Evolutionary conservation across 257 asterid genomes (phyloP), one percentile per base, ranked within the genome.

Genomic region (Solanum chmielewskii): DNA sequence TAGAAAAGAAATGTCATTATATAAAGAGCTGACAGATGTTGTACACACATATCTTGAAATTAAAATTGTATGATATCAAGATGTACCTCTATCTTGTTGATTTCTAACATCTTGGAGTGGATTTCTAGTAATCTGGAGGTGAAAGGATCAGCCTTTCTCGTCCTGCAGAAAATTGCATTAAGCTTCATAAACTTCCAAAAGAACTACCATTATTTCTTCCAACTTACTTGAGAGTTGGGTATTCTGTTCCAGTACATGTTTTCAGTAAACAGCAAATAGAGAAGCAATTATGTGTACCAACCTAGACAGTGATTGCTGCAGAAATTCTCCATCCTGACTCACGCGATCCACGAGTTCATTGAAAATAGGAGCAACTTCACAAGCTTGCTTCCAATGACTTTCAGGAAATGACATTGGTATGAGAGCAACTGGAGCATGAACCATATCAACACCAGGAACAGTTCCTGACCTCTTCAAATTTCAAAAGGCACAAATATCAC

Each of bases 331-430:
- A 86, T 95, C 98, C 94, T 93, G 91, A 91, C 98, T 96, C 90
- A 95, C 98, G 3, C 99, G 95, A 90, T 97, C 99, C 13, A 96
- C 91, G 10, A 97, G 97, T 84, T 96, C 99, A 87, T 96, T 97
- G 91, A 97, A 95, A 89, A 97, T 93, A 25, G 99, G 99, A 87
- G 99, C 98, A 76, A 96, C 93, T 92, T 96, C 98, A 90, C 98
- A 93, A 90, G 99, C 98, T 92, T 94, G 97, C 81, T 92, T 93
- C 94, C 92, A 97, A 6, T 90, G 90, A 87, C 86, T 91, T 88
- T 96, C 95, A 74, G 99, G 98, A 91, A 97, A 97, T 21, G 93
- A 90, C 91, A 86, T 91, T 13, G 99, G 99, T 86, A 97, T 87
- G 88, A 95, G 85, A 23, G 99, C 92, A 87, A 97, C 77, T 23